phyloP scores from a whole-genome alignment of 352 stramenopile genomes.

The Blastocystis sp. region DNA sequence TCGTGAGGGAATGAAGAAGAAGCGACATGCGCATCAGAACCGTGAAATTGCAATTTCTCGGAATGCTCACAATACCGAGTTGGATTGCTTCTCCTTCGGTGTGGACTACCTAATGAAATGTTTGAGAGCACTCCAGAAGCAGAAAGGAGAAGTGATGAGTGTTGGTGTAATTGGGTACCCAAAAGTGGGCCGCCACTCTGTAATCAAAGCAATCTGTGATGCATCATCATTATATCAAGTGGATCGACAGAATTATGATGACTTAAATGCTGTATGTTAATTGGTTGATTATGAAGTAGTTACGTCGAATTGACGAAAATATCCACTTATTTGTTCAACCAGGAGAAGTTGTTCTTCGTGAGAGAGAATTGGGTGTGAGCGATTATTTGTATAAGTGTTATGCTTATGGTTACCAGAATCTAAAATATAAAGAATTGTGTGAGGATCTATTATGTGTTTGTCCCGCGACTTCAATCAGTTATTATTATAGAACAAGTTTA shows the following conservation, averaged over 20 bases:
- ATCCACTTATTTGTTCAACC: slow-evolving; percentile 37
- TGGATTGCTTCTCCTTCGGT: slow-evolving; percentile 14
- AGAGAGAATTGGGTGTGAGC: neutral
- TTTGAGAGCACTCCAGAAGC: neutral
- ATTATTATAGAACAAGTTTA: neutral
- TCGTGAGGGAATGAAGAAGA: neutral
- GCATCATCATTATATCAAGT: neutral
- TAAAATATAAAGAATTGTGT: slow-evolving; percentile 8
- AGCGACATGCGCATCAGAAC: neutral
- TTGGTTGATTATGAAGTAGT: neutral
- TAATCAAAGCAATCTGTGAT: neutral
- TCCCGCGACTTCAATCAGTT: neutral
- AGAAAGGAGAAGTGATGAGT: neutral
- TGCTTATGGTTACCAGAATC: neutral
- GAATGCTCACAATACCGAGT: neutral
- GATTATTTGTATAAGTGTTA: slow-evolving; percentile 51
- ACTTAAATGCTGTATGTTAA: neutral
- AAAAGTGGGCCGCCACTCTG: neutral
- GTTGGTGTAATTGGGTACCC: slow-evolving; percentile 28
- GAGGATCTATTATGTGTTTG: neutral
- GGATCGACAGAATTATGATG: neutral
- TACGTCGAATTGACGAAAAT: slow-evolving; percentile 26
- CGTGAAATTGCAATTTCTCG: neutral
- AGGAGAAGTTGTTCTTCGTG: neutral
- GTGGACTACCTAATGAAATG: neutral